Percentiles rank a stretch among this genome's conserved stretches.
phyloP scores from a whole-genome alignment of 1,139 yeast species.

The Saccharomyces hybrid region DNA sequence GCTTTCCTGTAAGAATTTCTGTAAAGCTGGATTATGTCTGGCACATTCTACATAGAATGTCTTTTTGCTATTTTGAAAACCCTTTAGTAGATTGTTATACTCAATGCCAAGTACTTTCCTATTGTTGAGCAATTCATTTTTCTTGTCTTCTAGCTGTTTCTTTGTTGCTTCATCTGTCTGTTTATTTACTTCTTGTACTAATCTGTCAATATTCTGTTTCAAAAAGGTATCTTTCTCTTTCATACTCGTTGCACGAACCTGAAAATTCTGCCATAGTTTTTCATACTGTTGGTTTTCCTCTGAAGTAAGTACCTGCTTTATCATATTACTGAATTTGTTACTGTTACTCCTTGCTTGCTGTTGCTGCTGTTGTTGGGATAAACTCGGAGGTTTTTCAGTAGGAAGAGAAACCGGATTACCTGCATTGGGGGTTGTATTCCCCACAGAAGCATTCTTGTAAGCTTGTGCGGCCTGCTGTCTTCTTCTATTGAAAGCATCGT shows the following conservation, averaged over 20 bases:
- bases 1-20: conserved; percentile 25
- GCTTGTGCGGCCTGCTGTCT: conserved; percentile 28
- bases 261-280: conserved; percentile 29
- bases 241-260: conserved; percentile 27
- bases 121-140: conserved; percentile 23
- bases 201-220: conserved; percentile 28
- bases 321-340: conserved; percentile 20
- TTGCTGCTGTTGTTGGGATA: conserved; percentile 14
- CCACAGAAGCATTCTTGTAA: conserved; percentile 17
- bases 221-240: conserved; percentile 28
- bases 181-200: conserved; percentile 27
- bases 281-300: conserved; percentile 31
- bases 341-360: conserved; percentile 5
- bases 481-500: conserved; percentile 21
- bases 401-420: conserved; percentile 4
- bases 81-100: conserved; percentile 23
- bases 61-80: conserved; percentile 28
- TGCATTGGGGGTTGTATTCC: conserved; percentile 8
- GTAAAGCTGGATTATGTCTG: conserved; percentile 28
- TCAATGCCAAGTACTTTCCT: conserved; percentile 23
- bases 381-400: neutral
- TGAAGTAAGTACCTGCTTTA: conserved; percentile 27
- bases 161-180: conserved; percentile 23
- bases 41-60: conserved; percentile 32
- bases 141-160: conserved; percentile 27